These are phyloP conservation scores for Stagonosporopsis cucurbitacearum DNA, from an alignment of 2,329 filamentous ascomycete species.

Conservation along the genomic window DNA sequence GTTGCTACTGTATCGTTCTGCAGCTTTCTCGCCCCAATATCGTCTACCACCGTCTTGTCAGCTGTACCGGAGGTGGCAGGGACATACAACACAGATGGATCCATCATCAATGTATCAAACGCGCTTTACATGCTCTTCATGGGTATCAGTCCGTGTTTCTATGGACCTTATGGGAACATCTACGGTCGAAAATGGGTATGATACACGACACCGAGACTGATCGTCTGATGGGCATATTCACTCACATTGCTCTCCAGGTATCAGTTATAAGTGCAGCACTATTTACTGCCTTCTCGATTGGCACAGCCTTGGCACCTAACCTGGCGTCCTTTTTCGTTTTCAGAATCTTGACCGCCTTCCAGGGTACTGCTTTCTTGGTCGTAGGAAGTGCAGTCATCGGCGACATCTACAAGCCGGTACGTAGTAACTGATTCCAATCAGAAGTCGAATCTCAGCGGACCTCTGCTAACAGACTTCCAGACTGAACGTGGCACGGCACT, in stretches of 20 bases:
- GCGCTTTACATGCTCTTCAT: conserved; percentile 78
- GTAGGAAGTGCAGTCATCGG: conserved; percentile 74
- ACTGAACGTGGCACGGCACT: conserved; percentile 75
- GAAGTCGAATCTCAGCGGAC: too few relatives aligned
- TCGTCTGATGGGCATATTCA: not conserved
- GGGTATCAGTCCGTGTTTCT: conserved; percentile 68
- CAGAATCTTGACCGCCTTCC: conserved; percentile 74
- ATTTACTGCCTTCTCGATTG: conserved; percentile 73
- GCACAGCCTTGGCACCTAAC: conserved; percentile 74
- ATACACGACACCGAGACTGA: conserved; percentile 8
- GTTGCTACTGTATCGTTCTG: conserved; percentile 75
- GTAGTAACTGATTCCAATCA: conserved; percentile 13
- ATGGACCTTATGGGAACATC: conserved; percentile 68
- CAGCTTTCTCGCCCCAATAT: conserved; percentile 76
- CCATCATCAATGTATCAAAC: conserved; percentile 76
- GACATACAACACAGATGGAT: conserved; percentile 69
- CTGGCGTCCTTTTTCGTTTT: conserved; percentile 76
- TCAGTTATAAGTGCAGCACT: conserved; percentile 66
- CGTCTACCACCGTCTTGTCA: conserved; percentile 74
- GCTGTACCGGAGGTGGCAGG: conserved; percentile 76
- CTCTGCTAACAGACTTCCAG: conserved; percentile 53
- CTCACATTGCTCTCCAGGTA: conserved; percentile 51
- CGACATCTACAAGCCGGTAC: conserved; percentile 56
- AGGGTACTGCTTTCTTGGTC: conserved; percentile 76
- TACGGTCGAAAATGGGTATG: conserved; percentile 59